A percentile compares a stretch with the other conserved stretches of the same genome.
phyloP scores from a whole-genome alignment of 2,329 filamentous ascomycete species.

The Calonectria leucothoes region DNA sequence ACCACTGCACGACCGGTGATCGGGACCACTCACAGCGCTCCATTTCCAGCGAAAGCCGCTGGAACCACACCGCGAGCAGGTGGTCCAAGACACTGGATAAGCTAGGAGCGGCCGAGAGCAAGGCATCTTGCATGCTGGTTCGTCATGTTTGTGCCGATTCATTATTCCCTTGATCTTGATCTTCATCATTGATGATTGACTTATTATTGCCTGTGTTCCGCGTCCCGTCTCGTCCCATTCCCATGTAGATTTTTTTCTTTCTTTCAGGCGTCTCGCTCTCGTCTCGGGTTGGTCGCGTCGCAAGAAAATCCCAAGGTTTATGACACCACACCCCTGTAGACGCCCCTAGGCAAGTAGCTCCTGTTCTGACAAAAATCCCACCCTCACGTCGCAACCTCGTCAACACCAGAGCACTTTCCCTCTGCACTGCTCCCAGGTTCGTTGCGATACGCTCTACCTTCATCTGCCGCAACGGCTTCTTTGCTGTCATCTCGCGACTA shows the following conservation, averaged over 20 bases:
- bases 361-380: slow-evolving; percentile 27
- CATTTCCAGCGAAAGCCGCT: slow-evolving; percentile 7
- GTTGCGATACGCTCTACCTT: slow-evolving; percentile 16
- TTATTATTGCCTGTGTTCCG: not conserved
- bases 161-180: not conserved
- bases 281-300: slow-evolving; percentile 40
- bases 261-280: slow-evolving; percentile 31
- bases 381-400: slow-evolving; percentile 22
- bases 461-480: slow-evolving; percentile 13
- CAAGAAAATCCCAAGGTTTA: slow-evolving; percentile 32
- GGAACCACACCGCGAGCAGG: slow-evolving; percentile 9
- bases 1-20: slow-evolving; percentile 17
- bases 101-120: slow-evolving; percentile 10
- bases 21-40: slow-evolving; percentile 1
- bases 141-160: slow-evolving; percentile 9
- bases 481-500: slow-evolving; percentile 7
- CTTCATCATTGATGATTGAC: not conserved
- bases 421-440: slow-evolving; percentile 17
- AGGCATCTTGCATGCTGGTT: slow-evolving; percentile 18
- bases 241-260: slow-evolving; percentile 3
- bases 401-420: slow-evolving; percentile 25
- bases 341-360: slow-evolving; percentile 10
- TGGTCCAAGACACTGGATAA: slow-evolving; percentile 8
- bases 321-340: slow-evolving; percentile 14
- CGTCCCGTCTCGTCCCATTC: not conserved